Evolutionary conservation across 192 early-diverging fungal species (phyloP), one percentile per base, ranked within the genome.

Genomic region (Gaertneriomyces sp.): DNA sequence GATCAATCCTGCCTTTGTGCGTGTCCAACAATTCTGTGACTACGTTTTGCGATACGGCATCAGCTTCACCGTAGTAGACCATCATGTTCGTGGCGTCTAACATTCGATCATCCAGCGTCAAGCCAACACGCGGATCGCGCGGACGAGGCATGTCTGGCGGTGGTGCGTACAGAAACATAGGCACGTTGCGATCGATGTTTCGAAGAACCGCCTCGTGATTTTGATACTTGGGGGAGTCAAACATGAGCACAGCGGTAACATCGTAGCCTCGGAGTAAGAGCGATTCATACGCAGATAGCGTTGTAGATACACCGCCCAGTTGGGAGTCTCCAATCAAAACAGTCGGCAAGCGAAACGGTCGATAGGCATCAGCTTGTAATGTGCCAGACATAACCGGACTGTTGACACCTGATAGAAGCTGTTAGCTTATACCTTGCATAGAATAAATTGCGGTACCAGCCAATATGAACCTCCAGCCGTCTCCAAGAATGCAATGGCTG

Each of bases 261-360:
- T 89, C 84, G 70, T 88, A 92, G 2, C 89, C 90, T 41, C 88
- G 79, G 19, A 86, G 60, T 14, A 77, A 67, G 8, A 93, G 74
- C 3, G 86, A 77, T 68, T 93, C 91, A 66, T 83, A 88, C 2
- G 91, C 81, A 12, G 85, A 83, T 25, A 92, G 56, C 11, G 91
- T 91, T 1, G 91, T 91, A 1, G 89, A 89, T 54, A 93, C 91
- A 3, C 91, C 91, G 42, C 91, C 91, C 11, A 93, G 75, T n/a
- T 80, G 77, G 17, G 83, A 70, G 65, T 93, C 91, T 10, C 91
- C 91, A 16, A 93, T 70, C 0, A 93, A 76, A 38, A 93, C 59
- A 16, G 80, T 79, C n/a, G 90, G 89, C 10, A 88, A 58, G 7
- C 87, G 76, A 7, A 93, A 72, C 0, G 85, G 74, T 20, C 88